Evolutionary conservation across 176 grass and related monocot species (phyloP).

Genomic region (Puccinellia tenuiflora): DNA sequence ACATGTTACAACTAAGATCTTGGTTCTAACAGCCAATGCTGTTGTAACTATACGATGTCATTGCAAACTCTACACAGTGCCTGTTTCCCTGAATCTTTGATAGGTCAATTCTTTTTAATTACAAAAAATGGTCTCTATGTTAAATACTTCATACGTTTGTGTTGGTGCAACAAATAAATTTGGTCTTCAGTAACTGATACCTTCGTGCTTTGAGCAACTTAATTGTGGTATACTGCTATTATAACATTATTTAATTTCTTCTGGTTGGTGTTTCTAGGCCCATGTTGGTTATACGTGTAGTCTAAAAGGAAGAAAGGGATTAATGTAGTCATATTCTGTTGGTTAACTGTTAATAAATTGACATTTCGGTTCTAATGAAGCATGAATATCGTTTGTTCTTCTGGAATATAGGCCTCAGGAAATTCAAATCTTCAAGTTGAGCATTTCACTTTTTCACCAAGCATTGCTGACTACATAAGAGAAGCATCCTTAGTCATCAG

Average conservation of each 20-base stretch:
- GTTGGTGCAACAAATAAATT: not conserved
- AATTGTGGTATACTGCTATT: not conserved
- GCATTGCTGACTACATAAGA: constrained; percentile 61
- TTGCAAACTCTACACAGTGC: not conserved
- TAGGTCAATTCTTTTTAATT: not conserved
- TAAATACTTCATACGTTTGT: not conserved
- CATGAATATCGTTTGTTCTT: not conserved
- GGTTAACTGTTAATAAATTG: not conserved
- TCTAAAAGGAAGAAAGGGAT: not conserved
- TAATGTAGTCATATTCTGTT: not conserved
- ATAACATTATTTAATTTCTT: not conserved
- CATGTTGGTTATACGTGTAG: not conserved
- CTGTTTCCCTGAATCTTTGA: not conserved
- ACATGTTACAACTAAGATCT: not conserved
- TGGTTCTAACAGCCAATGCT: not conserved
- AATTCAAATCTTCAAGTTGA: constrained; percentile 48
- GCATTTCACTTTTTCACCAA: constrained; percentile 84
- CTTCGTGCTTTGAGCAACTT: not conserved
- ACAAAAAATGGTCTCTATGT: not conserved
- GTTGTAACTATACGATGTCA: not conserved
- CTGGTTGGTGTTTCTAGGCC: not conserved
- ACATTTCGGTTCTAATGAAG: not conserved
- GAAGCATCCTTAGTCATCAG: constrained; percentile 74
- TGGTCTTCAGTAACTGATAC: not conserved
- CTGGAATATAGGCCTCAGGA: constrained; percentile 42